These are phyloP conservation scores for Flaveria trinervia DNA, from an alignment of 129 eudicot species.

Conservation along the genomic window DNA sequence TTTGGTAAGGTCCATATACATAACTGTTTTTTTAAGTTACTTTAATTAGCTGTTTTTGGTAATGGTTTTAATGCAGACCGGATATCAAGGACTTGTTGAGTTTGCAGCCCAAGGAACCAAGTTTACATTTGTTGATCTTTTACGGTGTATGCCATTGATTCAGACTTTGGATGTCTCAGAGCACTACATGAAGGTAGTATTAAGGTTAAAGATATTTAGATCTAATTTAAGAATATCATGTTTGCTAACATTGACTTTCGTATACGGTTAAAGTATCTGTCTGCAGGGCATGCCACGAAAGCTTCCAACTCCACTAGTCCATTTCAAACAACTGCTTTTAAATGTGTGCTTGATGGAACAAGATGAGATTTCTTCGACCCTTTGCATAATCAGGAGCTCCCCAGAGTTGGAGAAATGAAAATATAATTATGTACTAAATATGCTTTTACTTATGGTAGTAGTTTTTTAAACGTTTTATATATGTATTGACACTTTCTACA, in stretches of 20 bases:
- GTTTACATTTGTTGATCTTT: conserved; percentile 9
- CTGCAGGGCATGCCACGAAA: neutral
- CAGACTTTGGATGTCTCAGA: neutral
- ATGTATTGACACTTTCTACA: neutral
- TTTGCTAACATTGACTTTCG: neutral
- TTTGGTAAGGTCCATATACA: conserved; percentile 9
- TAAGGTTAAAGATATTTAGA: neutral
- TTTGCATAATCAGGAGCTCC: conserved; percentile 18
- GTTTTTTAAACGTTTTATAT: neutral
- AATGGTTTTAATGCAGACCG: too few relatives aligned
- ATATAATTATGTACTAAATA: neutral
- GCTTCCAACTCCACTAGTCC: neutral
- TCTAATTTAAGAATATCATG: neutral
- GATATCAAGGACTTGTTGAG: too few relatives aligned
- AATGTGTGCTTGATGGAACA: neutral
- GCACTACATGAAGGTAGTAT: neutral
- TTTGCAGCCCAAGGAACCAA: neutral
- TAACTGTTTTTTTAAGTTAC: neutral
- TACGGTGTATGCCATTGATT: conserved; percentile 4
- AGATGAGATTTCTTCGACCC: neutral
- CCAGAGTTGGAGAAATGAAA: conserved; percentile 7
- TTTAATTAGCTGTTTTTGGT: too few relatives aligned
- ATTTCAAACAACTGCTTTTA: neutral
- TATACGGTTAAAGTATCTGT: neutral
- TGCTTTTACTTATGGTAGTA: neutral